phyloP scores from a whole-genome alignment of 2,329 filamentous ascomycete species.

The Aschersonia sp. region DNA sequence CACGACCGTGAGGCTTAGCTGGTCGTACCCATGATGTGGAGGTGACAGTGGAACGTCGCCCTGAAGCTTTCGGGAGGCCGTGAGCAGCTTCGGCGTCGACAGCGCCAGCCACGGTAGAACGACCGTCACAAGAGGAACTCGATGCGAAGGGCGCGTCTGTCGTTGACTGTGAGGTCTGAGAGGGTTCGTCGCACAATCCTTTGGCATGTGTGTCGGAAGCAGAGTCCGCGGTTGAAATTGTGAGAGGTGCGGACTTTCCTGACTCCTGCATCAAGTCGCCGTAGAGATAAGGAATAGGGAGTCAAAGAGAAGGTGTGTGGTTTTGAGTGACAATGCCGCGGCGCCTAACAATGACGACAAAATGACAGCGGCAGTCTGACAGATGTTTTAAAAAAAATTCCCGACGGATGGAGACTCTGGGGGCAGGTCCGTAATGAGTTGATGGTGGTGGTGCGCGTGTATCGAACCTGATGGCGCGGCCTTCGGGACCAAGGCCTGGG shows the following conservation, averaged over 20 bases:
- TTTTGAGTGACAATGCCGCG: not conserved
- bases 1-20: slow-evolving; percentile 5
- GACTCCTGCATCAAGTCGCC: slow-evolving; percentile 18
- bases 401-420: not conserved
- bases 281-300: not conserved
- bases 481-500: slow-evolving; percentile 6
- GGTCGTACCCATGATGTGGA: slow-evolving; percentile 7
- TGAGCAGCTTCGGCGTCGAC: not conserved
- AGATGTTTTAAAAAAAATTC: not conserved
- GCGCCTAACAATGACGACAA: not conserved
- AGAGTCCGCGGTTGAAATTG: slow-evolving; percentile 1
- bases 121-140: not conserved
- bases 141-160: not conserved
- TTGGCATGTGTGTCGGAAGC: slow-evolving; percentile 5
- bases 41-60: slow-evolving; percentile 4
- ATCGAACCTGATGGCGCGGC: slow-evolving; percentile 1
- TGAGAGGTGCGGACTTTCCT: slow-evolving; percentile 2
- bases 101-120: slow-evolving; percentile 1
- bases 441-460: not conserved
- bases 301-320: not conserved
- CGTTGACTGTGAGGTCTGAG: not conserved
- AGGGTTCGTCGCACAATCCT: not conserved
- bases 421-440: not conserved
- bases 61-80: slow-evolving; percentile 2
- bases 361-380: not conserved